Evolutionary conservation across 345 rosid species (phyloP).

Genomic region (Ceriops zippeliana): DNA sequence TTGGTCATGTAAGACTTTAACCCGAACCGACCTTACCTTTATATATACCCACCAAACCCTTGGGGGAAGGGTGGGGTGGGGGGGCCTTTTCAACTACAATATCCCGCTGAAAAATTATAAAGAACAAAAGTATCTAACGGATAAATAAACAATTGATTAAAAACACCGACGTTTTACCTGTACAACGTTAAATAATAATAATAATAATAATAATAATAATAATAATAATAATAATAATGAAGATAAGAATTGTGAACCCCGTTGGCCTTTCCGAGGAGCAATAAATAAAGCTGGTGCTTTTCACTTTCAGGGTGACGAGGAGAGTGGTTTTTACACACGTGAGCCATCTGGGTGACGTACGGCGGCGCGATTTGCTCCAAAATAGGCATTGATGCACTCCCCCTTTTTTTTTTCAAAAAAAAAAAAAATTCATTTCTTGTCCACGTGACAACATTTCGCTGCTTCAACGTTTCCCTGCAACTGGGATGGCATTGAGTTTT

Average conservation of each 20-base stretch:
- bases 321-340: constrained; percentile 21
- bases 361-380: constrained; percentile 34
- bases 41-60: constrained; percentile 1
- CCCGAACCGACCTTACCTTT: constrained; percentile 5
- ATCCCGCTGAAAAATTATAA: neutral
- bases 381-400: neutral
- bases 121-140: neutral
- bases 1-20: neutral
- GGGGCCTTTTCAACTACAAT: too few relatives aligned
- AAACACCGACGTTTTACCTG: too few relatives aligned
- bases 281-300: neutral
- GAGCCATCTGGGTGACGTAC: constrained; percentile 32
- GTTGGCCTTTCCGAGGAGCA: too few relatives aligned
- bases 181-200: neutral
- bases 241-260: neutral
- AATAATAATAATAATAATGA: neutral
- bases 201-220: neutral
- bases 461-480: too few relatives aligned
- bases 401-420: neutral
- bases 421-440: neutral
- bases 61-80: neutral
- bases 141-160: neutral
- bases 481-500: neutral
- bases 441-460: constrained; percentile 10
- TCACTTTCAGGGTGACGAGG: neutral